These are phyloP conservation scores for Pseudonitzschia delicatissima DNA, from an alignment of 108 stramenopile species.

Conservation along the genomic window DNA sequence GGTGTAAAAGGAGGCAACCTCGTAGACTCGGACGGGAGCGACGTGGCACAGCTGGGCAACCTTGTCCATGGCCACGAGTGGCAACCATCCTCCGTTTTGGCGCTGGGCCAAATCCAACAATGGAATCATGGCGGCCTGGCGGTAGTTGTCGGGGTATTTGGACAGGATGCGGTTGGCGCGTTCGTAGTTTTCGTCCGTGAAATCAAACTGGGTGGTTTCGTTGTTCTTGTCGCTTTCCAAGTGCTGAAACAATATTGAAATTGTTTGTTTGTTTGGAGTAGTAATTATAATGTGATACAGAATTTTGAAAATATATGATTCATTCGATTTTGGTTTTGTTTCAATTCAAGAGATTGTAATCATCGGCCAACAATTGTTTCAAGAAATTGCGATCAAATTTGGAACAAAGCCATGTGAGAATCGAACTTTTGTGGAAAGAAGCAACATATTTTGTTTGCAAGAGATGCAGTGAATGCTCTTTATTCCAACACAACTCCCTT, in stretches of 20 bases:
- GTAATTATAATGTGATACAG: background rate
- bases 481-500: too few relatives aligned
- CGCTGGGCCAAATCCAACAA: conserved; percentile 96
- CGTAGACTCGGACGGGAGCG: conserved; percentile 91
- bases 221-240: conserved; percentile 94
- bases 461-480: too few relatives aligned
- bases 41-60: conserved; percentile 93
- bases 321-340: background rate
- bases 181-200: conserved; percentile 93
- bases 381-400: background rate
- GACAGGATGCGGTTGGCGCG: conserved; percentile 80
- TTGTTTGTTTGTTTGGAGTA: too few relatives aligned
- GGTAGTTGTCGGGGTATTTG: conserved; percentile 99
- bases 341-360: background rate
- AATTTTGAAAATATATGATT: too few relatives aligned
- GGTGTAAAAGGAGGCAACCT: conserved; percentile 98
- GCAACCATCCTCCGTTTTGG: conserved; percentile 98
- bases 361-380: too few relatives aligned
- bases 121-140: conserved; percentile 94
- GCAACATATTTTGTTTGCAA: too few relatives aligned
- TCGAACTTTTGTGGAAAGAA: background rate
- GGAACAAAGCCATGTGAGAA: background rate
- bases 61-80: conserved; percentile 99
- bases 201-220: conserved; percentile 88
- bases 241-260: conserved; percentile 60